A percentile compares a stretch with the other conserved stretches of the same genome.
Conservation (phyloP, 495 filamentous ascomycete genomes). For the Penicillium coprophilum region DNA sequence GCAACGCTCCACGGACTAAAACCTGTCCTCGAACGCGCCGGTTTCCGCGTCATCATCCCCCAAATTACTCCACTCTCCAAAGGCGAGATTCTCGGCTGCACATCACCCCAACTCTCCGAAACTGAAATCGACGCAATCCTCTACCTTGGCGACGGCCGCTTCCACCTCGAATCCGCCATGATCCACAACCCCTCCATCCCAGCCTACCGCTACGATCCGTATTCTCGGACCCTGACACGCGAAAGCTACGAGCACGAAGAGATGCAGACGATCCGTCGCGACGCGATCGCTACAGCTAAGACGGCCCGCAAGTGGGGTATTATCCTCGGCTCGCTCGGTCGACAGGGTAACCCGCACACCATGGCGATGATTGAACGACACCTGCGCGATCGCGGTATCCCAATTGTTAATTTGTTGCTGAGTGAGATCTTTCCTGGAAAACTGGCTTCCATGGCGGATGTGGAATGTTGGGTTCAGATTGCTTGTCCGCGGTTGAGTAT, state of each 20-base stretch:
- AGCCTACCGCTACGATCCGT: constrained; percentile 96
- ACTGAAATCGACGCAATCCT: constrained; percentile 71
- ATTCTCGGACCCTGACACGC: constrained; percentile 83
- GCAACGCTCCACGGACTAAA: constrained; percentile 84
- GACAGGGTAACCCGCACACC: constrained; percentile 94
- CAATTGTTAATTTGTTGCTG: constrained; percentile 78
- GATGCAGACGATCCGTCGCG: constrained; percentile 75
- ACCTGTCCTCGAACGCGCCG: constrained; percentile 70
- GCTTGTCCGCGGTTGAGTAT: constrained; percentile 94
- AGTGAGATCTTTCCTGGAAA: constrained; percentile 97
- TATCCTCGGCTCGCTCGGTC: constrained; percentile 86
- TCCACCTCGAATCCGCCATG: constrained; percentile 98
- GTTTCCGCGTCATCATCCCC: constrained; percentile 80
- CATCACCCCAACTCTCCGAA: constrained; percentile 69
- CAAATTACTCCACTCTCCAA: constrained; percentile 90
- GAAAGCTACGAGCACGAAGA: constrained; percentile 88
- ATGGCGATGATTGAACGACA: constrained; percentile 80
- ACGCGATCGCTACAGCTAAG: constrained; percentile 73
- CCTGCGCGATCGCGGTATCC: constrained; percentile 64
- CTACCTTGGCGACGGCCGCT: constrained; percentile 93
- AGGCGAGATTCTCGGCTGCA: constrained; percentile 95
- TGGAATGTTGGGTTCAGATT: constrained; percentile 97
- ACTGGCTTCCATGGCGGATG: constrained; percentile 83
- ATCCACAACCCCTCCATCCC: constrained; percentile 91
- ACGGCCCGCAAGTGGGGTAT: constrained; percentile 86